Evolutionary conservation across 768 basidiomycete species (phyloP).

Genomic region (Clitopilus hobsonii): DNA sequence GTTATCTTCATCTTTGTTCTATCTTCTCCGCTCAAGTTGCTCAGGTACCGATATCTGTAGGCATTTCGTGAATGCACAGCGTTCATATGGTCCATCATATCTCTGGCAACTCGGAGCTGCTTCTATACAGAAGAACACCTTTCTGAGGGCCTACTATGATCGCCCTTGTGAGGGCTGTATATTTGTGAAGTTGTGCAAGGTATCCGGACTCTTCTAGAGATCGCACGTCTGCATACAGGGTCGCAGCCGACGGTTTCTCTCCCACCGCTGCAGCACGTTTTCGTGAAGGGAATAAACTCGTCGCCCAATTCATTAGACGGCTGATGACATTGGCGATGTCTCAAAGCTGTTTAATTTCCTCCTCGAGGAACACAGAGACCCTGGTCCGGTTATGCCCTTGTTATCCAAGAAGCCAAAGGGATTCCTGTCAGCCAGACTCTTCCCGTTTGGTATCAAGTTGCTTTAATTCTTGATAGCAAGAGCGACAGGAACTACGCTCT

Average conservation of each 20-base stretch:
- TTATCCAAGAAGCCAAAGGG: neutral
- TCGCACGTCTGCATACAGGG: neutral
- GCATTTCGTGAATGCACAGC: neutral
- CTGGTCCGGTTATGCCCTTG: neutral
- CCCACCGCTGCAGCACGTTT: neutral
- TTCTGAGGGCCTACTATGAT: too few species aligned
- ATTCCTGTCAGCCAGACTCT: neutral
- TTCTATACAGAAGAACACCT: neutral
- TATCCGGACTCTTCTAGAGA: too few species aligned
- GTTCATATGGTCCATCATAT: too few species aligned
- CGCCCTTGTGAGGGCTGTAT: too few species aligned
- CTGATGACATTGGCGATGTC: too few species aligned
- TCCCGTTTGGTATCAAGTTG: too few species aligned
- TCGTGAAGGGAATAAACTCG: neutral
- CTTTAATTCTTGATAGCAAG: too few species aligned
- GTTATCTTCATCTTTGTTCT: neutral
- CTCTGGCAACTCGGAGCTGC: too few species aligned
- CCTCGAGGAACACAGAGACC: neutral
- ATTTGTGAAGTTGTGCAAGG: too few species aligned
- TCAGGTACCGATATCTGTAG: neutral
- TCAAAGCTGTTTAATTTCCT: too few species aligned
- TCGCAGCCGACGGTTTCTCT: neutral
- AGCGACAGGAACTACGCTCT: too few species aligned
- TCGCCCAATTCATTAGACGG: too few species aligned
- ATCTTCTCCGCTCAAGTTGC: neutral